Evolutionary conservation across 805 yeast species (phyloP), one percentile per base, ranked within the genome.

Genomic region (Wickerhamomyces subpelliculosus): DNA sequence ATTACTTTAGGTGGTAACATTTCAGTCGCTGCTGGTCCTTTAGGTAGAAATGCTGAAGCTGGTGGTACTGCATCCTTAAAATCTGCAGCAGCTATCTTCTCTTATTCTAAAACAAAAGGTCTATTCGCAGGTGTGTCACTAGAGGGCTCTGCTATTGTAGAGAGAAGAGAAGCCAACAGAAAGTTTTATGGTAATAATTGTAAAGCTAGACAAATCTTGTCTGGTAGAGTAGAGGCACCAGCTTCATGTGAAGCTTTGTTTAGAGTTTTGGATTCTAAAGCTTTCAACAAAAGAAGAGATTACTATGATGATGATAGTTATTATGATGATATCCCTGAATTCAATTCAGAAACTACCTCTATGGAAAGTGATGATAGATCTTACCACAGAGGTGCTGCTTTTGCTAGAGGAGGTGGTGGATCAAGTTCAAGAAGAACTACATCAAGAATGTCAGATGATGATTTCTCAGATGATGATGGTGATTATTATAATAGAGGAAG

Each of bases 11-110:
- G 98, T 52, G 96, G 97, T 46, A 90, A 90, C 54, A 73, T 90
- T 21, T 87, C 96, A 16, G 81, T 90, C 26, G 96, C 98, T 12
- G 97, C 97, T 1, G 98, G 98, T 31, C 97, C 97, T 1, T 66
- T 93, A 47, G 98, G 98, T 39, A 78, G 98, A 64, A 88, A 85
- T 51, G 98, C 97, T 4, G 98, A 90, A 63, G 97, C 95, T 35
- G 95, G 94, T 14, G 97, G 96, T 17, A 75, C 94, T 21, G 97
- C 97, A 1, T 86, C 96, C 4, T 62, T 87, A 40, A 82, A 81
- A 50, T 72, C 82, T 37, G 93, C 88, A 5, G 85, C 97, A 5
- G 95, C 97, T 7, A 81, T 90, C 14, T 90, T 90, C 58, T 68
- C 97, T 1, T 90, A 93, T 64, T 86, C 97, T 11, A 90, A 93